Evolutionary conservation across 108 stramenopile genomes (phyloP), one percentile per base, ranked within the genome.

Genomic region (Stephanodiscus triporus): DNA sequence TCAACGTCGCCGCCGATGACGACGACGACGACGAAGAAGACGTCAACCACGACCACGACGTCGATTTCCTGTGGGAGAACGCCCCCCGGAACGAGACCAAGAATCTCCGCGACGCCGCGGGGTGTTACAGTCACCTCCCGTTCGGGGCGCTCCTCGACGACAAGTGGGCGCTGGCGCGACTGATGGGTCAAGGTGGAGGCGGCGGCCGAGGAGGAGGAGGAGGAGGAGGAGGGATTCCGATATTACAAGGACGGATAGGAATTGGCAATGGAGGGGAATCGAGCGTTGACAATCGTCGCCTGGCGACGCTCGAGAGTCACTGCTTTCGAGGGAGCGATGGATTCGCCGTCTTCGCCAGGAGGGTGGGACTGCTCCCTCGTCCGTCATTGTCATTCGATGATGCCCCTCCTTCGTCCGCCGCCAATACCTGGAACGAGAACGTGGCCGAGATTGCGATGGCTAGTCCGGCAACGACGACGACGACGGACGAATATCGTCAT

Each of bases 1-100:
- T 5, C 32, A 34, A 4, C 2, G 4, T 5, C 32, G 4, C 32
- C 32, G 32, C 32, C 32, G 5, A 34, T 34, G 4, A 5, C 32
- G 32, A 34, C 32, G 32, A 34, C 32, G 32, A n/a, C n/a, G n/a
- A n/a, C n/a, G n/a, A n/a, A n/a, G 40, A 40, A 8, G 3, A 40
- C 40, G 40, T 11, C 40, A 48, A 7, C 4, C 19, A 30, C 26
- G 17, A 24, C 10, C 22, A 43, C 40, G 14, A 14, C 26, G 37
- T 75, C 19, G 49, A 36, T 50, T 93, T 93, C 68, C 67, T 91
- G 24, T 94, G 93, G 93, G 89, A 90, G 67, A 94, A 94, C 81
- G 79, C 86, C n/a, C 89, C 87, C n/a, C 89, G 89, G 4, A 37
- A 56, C 26, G 86, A 78, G 60, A 94, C 89, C 2, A 88, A 83